Evolutionary conservation across 1,139 yeast genomes (phyloP).

Genomic region (Suhomyces coccinellae): DNA sequence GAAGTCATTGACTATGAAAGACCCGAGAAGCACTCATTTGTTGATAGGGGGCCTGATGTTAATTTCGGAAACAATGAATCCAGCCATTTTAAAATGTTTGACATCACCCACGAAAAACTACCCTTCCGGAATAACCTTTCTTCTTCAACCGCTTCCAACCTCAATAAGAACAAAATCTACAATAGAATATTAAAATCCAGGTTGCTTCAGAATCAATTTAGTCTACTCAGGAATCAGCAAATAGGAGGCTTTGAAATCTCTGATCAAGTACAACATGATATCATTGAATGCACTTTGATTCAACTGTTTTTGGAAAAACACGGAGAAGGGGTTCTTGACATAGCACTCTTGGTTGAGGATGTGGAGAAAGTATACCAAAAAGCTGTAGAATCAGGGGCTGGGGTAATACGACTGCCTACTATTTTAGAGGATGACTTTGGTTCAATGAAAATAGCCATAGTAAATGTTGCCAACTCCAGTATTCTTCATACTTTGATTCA

Average conservation of each 20-base stretch:
- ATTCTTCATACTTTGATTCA: conserved; percentile 69
- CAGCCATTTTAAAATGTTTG: not conserved
- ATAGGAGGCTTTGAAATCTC: conserved; percentile 21
- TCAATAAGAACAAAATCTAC: not conserved
- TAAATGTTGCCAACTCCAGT: conserved; percentile 60
- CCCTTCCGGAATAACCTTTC: not conserved
- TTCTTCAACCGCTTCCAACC: not conserved
- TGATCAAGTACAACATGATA: conserved; percentile 18
- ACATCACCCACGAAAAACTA: not conserved
- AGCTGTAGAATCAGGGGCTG: conserved; percentile 59
- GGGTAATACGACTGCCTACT: conserved; percentile 44
- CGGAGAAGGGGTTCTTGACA: conserved; percentile 78
- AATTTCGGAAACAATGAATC: not conserved
- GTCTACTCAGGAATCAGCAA: conserved; percentile 13
- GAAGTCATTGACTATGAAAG: conserved; percentile 23
- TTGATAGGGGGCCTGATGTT: not conserved
- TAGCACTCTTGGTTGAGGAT: conserved; percentile 59
- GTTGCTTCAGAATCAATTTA: too few relatives aligned
- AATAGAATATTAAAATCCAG: not conserved
- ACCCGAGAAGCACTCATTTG: not conserved
- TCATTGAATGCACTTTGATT: conserved; percentile 29
- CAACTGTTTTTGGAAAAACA: conserved; percentile 54
- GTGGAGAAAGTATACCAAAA: conserved; percentile 43
- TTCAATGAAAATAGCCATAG: conserved; percentile 50
- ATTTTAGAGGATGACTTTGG: conserved; percentile 49